Evolutionary conservation across 768 basidiomycete species (phyloP), one percentile per base, ranked within the genome.

Genomic region (Lepiota brunneoincarnata): DNA sequence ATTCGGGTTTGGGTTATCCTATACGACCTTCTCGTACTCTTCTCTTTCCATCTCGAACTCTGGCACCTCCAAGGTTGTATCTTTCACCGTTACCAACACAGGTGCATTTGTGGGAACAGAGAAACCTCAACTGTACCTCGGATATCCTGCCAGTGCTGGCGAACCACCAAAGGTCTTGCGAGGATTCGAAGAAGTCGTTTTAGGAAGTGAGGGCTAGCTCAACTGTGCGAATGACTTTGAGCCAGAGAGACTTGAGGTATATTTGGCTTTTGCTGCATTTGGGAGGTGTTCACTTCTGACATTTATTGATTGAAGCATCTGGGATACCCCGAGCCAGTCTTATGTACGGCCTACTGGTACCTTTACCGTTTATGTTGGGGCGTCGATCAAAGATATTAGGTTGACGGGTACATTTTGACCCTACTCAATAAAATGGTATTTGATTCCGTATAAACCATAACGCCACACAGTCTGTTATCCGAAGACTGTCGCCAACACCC

Each of bases 1-100:
- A 60, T 90, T 89, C 66, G 88, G 87, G 3, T 89, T 80, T 63
- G 89, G 89, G 1, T 72, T 91, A 12, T 83, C 81, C 2, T 92
- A 90, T 67, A 89, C 89, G 43, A 80, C 76, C 0, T 92, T 91
- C 66, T 63, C 74, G 3, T 89, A 87, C 65, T 80, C 83, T 7
- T 67, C 71, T 17, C 65, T 88, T 38, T 63, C 72, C 2, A 69
- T 82, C 43, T 42, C 64, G 6, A 51, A 68, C 11, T 69, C 72
- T 2, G 67, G 65, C 14, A 62, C 68, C n/a, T 67, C 69, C 0
- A 64, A 67, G 39, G 58, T 65, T 2, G 60, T 81, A 15, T 66
- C 68, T 1, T 83, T 84, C 61, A 69, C 65, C 1, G 67, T 84
- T 1, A 64, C 60, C 26, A 83, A 85, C 61, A 75, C 69, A 1